Evolutionary conservation across 441 rosid species (phyloP), one percentile per base, ranked within the genome.

Genomic region (Theobroma grandiflorum): DNA sequence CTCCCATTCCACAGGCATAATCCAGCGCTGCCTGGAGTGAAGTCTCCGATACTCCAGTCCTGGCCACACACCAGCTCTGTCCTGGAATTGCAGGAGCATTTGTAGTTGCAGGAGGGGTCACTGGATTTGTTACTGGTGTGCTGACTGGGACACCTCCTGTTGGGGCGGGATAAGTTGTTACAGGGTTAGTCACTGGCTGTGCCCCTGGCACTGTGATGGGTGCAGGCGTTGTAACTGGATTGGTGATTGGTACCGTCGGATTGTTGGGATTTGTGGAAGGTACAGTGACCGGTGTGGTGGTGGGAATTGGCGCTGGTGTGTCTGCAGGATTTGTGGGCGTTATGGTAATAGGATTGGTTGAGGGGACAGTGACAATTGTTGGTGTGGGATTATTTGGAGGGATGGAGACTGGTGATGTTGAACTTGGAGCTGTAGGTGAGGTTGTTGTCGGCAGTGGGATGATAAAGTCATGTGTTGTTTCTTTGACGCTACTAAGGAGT

Each of bases 1-100:
- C 95, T 77, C 96, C 98, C n/a, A 82, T 80, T 18, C 99, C 99
- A 58, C 99, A 95, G 0, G 99, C 99, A 79, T 95, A 97, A 84
- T 97, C 99, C 84, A 97, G 86, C 8, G 91, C 99, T 7, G 81
- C 38, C 79, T 97, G 99, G 53, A 95, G 86, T 7, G 90, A 81
- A 57, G 83, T 74, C 78, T 90, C 90, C 3, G 88, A 38, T 1
- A 78, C 91, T 82, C 99, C 98, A 20, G 81, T 77, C 87, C 65
- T 93, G 20, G 94, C 98, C 53, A 93, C 86, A 59, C 99, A 97
- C 98, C 99, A 97, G 87, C 92, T 90, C 85, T 94, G 97, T 52
- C 98, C 97, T 71, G 91, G 81, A 84, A 52, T 68, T 35, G 91
- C 90, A 8, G 99, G 95, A 75, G 93, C 85, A 85, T 88, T 91